phyloP scores from a whole-genome alignment of 2,329 filamentous ascomycete genomes.

The Colletotrichum falcatum region DNA sequence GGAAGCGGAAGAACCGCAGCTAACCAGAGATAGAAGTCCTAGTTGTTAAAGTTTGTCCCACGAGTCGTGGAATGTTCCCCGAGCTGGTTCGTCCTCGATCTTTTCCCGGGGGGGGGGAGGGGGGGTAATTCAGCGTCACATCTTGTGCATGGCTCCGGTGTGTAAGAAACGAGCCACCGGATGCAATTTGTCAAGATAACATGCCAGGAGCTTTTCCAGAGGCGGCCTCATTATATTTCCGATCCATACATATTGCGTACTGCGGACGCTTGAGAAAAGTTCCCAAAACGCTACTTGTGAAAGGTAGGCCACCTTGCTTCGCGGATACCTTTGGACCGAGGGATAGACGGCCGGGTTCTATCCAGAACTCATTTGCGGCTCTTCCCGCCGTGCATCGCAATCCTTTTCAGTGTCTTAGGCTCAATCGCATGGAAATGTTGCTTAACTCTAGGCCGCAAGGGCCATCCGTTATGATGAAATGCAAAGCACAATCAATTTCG shows the following conservation, averaged over 20 bases:
- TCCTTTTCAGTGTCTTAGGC: background rate
- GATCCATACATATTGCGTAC: background rate
- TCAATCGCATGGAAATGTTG: background rate
- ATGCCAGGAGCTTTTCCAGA: background rate
- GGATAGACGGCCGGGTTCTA: background rate
- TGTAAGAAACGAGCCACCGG: background rate
- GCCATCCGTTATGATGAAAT: background rate
- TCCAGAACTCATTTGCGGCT: background rate
- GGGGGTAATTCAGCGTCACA: background rate
- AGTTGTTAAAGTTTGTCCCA: background rate
- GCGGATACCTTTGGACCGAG: background rate
- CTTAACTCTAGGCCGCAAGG: background rate
- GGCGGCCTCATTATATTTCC: background rate
- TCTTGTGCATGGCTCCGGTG: background rate
- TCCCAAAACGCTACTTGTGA: background rate
- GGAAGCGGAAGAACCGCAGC: background rate
- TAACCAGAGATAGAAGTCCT: background rate
- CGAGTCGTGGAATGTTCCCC: background rate
- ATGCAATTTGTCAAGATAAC: background rate
- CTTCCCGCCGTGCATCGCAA: background rate
- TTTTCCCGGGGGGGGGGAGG: background rate
- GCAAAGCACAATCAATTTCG: background rate
- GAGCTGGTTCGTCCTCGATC: background rate
- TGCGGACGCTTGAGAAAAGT: background rate
- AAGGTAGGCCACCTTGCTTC: background rate